These are phyloP conservation scores for Purpureocillium takamizusanense DNA, from an alignment of 2,329 filamentous ascomycete species.

Conservation along the genomic window DNA sequence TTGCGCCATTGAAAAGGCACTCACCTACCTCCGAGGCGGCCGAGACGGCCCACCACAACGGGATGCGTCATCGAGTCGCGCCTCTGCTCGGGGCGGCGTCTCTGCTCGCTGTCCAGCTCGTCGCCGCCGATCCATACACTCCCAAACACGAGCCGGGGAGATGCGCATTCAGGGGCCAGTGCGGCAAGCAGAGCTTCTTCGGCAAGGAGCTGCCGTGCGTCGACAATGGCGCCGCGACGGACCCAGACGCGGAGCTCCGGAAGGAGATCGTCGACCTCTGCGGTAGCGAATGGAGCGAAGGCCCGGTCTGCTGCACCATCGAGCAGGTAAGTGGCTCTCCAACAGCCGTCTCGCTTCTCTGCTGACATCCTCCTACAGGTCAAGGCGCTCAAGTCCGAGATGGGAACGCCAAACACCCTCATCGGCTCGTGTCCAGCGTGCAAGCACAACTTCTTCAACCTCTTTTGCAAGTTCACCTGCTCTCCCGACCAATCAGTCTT, in stretches of 20 bases:
- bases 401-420: slow-evolving; percentile 79
- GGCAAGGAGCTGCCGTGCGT: slow-evolving; percentile 84
- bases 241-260: slow-evolving; percentile 63
- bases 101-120: slow-evolving; percentile 17
- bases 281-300: slow-evolving; percentile 75
- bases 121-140: slow-evolving; percentile 26
- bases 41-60: background rate
- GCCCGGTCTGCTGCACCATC: slow-evolving; percentile 74
- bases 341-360: background rate
- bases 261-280: slow-evolving; percentile 77
- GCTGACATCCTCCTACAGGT: slow-evolving; percentile 41
- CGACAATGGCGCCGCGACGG: slow-evolving; percentile 74
- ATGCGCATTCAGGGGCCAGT: slow-evolving; percentile 85
- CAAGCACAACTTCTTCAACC: slow-evolving; percentile 96
- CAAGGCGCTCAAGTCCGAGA: slow-evolving; percentile 69
- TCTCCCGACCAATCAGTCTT: slow-evolving; percentile 95
- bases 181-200: slow-evolving; percentile 85
- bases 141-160: slow-evolving; percentile 75
- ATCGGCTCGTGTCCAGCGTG: slow-evolving; percentile 93
- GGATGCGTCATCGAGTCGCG: slow-evolving; percentile 23
- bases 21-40: too few species aligned
- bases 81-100: slow-evolving; percentile 20
- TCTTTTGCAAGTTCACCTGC: slow-evolving; percentile 97
- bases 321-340: slow-evolving; percentile 52
- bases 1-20: too few species aligned